Evolutionary conservation across 2,329 filamentous ascomycete genomes (phyloP).

Genomic region (Calonectria pseudoreteaudii): DNA sequence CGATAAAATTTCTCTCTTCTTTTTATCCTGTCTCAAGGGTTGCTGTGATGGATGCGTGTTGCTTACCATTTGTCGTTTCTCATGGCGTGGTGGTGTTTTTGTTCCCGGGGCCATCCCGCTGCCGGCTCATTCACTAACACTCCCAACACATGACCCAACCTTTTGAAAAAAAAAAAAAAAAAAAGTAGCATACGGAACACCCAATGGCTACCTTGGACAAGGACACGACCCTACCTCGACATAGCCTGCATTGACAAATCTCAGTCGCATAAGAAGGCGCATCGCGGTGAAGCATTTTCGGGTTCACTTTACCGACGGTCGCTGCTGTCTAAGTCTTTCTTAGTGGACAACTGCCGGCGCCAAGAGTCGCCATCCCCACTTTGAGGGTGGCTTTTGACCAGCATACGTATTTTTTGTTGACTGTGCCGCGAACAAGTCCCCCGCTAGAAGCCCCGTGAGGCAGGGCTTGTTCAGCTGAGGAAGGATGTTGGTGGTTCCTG

Average conservation of each 20-base stretch:
- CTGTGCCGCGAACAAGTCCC: conserved; percentile 1
- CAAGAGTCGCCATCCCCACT: conserved; percentile 11
- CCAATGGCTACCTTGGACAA: background rate
- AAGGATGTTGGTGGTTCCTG: background rate
- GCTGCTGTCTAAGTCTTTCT: conserved; percentile 6
- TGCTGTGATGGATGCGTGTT: background rate
- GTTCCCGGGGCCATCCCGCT: background rate
- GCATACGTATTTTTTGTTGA: conserved; percentile 11
- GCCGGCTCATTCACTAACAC: background rate
- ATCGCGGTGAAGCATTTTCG: background rate
- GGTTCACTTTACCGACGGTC: background rate
- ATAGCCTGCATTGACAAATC: background rate
- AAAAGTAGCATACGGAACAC: background rate
- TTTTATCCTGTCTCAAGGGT: background rate
- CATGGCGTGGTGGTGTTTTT: conserved; percentile 1
- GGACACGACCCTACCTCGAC: background rate
- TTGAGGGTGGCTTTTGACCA: conserved; percentile 17
- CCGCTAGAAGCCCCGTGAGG: conserved; percentile 4
- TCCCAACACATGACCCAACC: conserved; percentile 20
- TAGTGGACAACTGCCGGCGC: background rate
- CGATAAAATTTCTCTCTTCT: background rate
- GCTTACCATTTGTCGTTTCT: background rate
- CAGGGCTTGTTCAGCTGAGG: conserved; percentile 6
- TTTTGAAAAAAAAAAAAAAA: too few species aligned
- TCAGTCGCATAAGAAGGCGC: background rate